Evolutionary conservation across 768 basidiomycete species (phyloP).

Genomic region (Suillus brevipes): DNA sequence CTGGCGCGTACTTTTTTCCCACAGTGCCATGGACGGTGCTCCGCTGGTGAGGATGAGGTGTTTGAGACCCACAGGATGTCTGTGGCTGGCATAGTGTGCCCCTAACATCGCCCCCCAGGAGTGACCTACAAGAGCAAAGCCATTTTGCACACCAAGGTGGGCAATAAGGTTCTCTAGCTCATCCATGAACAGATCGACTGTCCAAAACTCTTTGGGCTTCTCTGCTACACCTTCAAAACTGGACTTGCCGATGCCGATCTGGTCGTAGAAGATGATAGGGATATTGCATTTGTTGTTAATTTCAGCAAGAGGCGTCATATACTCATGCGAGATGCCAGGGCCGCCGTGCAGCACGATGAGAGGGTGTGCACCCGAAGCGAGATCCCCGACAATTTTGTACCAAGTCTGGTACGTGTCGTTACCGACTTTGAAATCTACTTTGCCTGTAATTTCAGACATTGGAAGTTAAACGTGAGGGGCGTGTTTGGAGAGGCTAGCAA

Average conservation of each 20-base stretch:
- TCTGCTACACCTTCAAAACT: constrained; percentile 34
- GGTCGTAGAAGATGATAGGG: constrained; percentile 47
- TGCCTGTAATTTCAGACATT: constrained; percentile 8
- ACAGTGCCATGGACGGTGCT: constrained; percentile 27
- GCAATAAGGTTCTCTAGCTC: constrained; percentile 48
- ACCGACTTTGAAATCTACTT: constrained; percentile 4
- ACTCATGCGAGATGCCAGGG: constrained; percentile 45
- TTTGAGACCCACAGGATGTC: constrained; percentile 35
- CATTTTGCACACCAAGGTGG: constrained; percentile 39
- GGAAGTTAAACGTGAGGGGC: neutral
- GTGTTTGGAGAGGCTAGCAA: neutral
- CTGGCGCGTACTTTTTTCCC: constrained; percentile 14
- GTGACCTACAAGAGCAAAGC: constrained; percentile 46
- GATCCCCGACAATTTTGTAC: constrained; percentile 51
- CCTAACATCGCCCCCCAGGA: constrained; percentile 54
- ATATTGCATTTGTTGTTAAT: constrained; percentile 22
- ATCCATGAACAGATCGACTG: constrained; percentile 46
- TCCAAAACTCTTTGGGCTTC: constrained; percentile 38
- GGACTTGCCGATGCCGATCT: constrained; percentile 41
- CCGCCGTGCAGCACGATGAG: constrained; percentile 56
- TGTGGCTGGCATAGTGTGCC: constrained; percentile 32
- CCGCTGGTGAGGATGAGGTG: constrained; percentile 29
- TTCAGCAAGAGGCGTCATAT: constrained; percentile 36
- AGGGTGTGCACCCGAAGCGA: constrained; percentile 38
- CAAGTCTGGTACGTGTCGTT: constrained; percentile 40